Percentiles rank a stretch among this genome's conserved stretches.
Conservation (phyloP, 106 monocot genomes). For the Agapanthus africanus region DNA sequence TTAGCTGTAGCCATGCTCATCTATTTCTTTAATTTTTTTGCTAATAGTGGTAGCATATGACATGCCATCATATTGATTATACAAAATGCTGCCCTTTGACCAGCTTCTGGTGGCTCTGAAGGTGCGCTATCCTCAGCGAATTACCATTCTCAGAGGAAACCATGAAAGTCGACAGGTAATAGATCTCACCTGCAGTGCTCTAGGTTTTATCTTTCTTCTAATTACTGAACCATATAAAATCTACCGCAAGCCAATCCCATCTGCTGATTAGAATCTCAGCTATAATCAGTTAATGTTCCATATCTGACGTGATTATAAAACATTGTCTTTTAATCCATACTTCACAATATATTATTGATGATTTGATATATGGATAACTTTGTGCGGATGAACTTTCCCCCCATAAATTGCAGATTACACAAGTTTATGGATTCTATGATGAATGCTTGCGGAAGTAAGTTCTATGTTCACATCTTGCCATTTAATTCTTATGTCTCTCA, state of each 20-base stretch:
- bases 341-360: not conserved
- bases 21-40: not conserved
- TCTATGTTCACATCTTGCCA: slow-evolving; percentile 1
- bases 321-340: not conserved
- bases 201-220: not conserved
- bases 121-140: slow-evolving; percentile 91
- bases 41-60: not conserved
- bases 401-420: slow-evolving; percentile 80
- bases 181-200: not conserved
- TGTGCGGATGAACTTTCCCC: not conserved
- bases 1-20: not conserved
- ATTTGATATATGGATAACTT: not conserved
- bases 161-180: slow-evolving; percentile 98
- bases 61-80: slow-evolving; percentile 1
- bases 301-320: not conserved
- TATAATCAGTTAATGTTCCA: not conserved
- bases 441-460: slow-evolving; percentile 99
- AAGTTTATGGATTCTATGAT: slow-evolving; percentile 99
- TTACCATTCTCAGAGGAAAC: slow-evolving; percentile 95
- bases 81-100: not conserved
- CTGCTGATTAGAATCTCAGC: not conserved
- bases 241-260: not conserved
- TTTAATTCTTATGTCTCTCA: not conserved
- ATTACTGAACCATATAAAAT: not conserved
- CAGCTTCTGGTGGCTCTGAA: slow-evolving; percentile 96